Evolutionary conservation across 148 eudicot genomes (phyloP).

Genomic region (Camellia granthamiana): DNA sequence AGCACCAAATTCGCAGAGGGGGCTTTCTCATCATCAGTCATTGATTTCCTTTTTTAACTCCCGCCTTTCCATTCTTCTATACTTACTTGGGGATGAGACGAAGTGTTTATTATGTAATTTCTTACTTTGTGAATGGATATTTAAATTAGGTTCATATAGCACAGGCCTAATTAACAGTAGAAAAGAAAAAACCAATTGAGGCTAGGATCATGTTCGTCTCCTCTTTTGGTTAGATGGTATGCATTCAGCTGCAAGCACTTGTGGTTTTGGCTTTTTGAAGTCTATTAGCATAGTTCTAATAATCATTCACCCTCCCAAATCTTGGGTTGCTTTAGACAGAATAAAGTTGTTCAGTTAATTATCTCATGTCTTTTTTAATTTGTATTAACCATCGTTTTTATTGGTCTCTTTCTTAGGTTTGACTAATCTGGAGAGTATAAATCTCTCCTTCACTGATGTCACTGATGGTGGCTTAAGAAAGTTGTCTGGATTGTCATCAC

Average conservation of each 20-base stretch:
- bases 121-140: background rate
- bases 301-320: background rate
- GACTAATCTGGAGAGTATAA: conserved; percentile 71
- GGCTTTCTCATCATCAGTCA: no score
- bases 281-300: background rate
- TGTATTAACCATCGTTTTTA: background rate
- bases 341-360: background rate
- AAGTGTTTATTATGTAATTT: background rate
- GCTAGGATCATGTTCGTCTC: background rate
- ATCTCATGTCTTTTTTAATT: background rate
- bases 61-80: background rate
- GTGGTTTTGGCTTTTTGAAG: background rate
- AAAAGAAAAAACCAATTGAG: background rate
- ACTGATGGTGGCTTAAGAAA: conserved; percentile 76
- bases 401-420: conserved; percentile 42
- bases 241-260: background rate
- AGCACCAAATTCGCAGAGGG: no score
- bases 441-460: conserved; percentile 81
- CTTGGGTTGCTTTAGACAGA: background rate
- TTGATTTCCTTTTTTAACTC: no score
- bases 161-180: background rate
- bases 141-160: background rate
- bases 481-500: conserved; percentile 77
- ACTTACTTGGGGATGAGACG: background rate
- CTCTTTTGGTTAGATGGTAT: background rate